phyloP scores from a whole-genome alignment of 2,329 filamentous ascomycete species.

The Penicillium corylophilum region DNA sequence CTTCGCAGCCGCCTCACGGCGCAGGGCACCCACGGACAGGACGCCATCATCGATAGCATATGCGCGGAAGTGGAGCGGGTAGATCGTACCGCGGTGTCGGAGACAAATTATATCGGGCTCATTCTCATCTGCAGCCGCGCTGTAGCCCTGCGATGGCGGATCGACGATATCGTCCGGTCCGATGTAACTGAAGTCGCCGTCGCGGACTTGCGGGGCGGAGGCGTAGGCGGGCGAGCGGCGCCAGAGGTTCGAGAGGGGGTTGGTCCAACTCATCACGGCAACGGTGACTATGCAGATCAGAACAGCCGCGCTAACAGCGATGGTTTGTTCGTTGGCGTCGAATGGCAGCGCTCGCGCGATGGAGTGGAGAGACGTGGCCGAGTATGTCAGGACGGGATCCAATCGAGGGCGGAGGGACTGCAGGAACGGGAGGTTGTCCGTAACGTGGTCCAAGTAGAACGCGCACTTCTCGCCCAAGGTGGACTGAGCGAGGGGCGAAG shows the following conservation, averaged over 20 bases:
- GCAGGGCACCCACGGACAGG: constrained; percentile 43
- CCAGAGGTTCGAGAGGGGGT: constrained; percentile 31
- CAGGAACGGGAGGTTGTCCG: constrained; percentile 32
- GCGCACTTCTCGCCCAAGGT: constrained; percentile 43
- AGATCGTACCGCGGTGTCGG: constrained; percentile 42
- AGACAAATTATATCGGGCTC: constrained; percentile 47
- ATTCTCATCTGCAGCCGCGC: constrained; percentile 26
- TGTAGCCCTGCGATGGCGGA: constrained; percentile 13
- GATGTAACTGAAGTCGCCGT: constrained; percentile 42
- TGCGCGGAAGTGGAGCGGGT: constrained; percentile 46
- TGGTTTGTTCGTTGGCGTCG: constrained; percentile 20
- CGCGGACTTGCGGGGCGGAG: constrained; percentile 33
- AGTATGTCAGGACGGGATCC: constrained; percentile 24
- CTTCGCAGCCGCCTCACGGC: constrained; percentile 40
- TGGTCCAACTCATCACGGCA: constrained; percentile 38
- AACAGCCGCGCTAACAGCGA: constrained; percentile 27
- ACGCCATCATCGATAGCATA: constrained; percentile 49
- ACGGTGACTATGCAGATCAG: constrained; percentile 30
- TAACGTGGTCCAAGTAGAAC: constrained; percentile 38
- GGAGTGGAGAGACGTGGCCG: constrained; percentile 23
- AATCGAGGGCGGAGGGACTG: constrained; percentile 35
- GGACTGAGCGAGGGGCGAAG: constrained; percentile 38
- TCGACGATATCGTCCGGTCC: constrained; percentile 37
- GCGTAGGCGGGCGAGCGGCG: constrained; percentile 33
- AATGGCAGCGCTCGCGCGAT: constrained; percentile 25